Evolutionary conservation across 176 grass and related monocot genomes (phyloP).

Genomic region (Pontederia paniculata): DNA sequence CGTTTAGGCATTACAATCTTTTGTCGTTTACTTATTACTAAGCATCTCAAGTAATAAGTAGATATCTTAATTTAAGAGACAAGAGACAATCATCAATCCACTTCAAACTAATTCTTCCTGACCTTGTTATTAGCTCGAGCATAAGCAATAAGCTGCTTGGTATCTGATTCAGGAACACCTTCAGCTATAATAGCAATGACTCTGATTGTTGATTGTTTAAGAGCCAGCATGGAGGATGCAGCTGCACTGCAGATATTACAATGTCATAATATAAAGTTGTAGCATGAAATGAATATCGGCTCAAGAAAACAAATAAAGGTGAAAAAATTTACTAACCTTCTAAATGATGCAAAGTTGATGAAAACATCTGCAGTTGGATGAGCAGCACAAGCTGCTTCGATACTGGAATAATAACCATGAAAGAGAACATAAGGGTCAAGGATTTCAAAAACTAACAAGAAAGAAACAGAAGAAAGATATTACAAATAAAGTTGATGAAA

Average conservation of each 20-base stretch:
- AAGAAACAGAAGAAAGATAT: too few relatives aligned
- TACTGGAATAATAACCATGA: slow-evolving; percentile 35
- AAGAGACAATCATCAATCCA: slow-evolving; percentile 4
- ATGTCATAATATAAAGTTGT: slow-evolving; percentile 12
- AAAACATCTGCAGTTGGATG: slow-evolving; percentile 98
- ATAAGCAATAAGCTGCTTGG: slow-evolving; percentile 89
- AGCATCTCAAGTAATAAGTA: too few relatives aligned
- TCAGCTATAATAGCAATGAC: slow-evolving; percentile 97
- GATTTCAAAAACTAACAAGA: too few relatives aligned
- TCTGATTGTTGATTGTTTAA: slow-evolving; percentile 86
- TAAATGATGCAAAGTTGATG: slow-evolving; percentile 94
- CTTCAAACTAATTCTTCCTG: neutral
- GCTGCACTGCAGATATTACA: slow-evolving; percentile 58
- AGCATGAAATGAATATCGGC: slow-evolving; percentile 7
- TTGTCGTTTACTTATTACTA: too few relatives aligned
- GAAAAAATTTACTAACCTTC: slow-evolving; percentile 53
- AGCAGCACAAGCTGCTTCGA: slow-evolving; percentile 82
- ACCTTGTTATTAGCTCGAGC: slow-evolving; percentile 95
- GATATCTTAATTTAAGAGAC: neutral
- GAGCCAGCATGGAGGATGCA: slow-evolving; percentile 85
- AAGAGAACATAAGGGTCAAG: neutral
- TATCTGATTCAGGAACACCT: slow-evolving; percentile 90
- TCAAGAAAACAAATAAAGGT: slow-evolving; percentile 1
- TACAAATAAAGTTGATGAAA: too few relatives aligned
- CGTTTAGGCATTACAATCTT: too few relatives aligned